Evolutionary conservation across 2,329 filamentous ascomycete species (phyloP), one percentile per base, ranked within the genome.

Genomic region (Hysterium pulicare): DNA sequence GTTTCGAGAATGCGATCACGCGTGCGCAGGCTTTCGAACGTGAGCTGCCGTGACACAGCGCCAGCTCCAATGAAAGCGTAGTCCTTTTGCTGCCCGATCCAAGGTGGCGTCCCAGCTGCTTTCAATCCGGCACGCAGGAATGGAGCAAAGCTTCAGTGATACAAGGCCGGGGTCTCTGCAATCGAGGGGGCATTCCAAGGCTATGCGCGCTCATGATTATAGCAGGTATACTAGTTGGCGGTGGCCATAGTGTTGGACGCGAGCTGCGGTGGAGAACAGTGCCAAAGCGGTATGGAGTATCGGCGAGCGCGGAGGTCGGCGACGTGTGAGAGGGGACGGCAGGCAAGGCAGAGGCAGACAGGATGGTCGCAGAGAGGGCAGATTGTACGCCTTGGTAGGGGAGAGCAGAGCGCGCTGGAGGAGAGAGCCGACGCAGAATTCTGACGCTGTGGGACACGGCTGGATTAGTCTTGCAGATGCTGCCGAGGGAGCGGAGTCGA

Each of bases 1-100:
- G 65, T 67, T 66, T 68, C 51, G 57, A 56, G 54, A 57, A 50
- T 57, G 61, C 61, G 58, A 65, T 67, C 63, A 68, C 62, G 65
- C 65, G 64, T 67, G 63, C 53, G 58, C 44, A 62, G 59, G 58
- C 60, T 61, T 49, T 59, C 50, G 53, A 57, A 59, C 50, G 55
- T 57, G 53, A 39, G 53, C 61, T 66, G 63, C 50, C 23, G 64
- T 68, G 59, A 44, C 55, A 67, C 64, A 35, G 36, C 42, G 49
- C 47, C 46, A 52, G 45, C 28, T 55, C 54, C 57, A 61, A 57
- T 62, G 58, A 47, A 39, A 13, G 23, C 15, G 40, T 11, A 44
- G 48, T 23, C 22, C 11, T 11, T 31, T n/a, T 21, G 24, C 50
- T 44, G 49, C 45, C 48, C 43, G 50, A 53, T 50, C 50, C 40